Percentiles rank a stretch among this genome's conserved stretches.
Evolutionary conservation across 352 stramenopile species (phyloP).

Genomic region (Blastocystis sp.): DNA sequence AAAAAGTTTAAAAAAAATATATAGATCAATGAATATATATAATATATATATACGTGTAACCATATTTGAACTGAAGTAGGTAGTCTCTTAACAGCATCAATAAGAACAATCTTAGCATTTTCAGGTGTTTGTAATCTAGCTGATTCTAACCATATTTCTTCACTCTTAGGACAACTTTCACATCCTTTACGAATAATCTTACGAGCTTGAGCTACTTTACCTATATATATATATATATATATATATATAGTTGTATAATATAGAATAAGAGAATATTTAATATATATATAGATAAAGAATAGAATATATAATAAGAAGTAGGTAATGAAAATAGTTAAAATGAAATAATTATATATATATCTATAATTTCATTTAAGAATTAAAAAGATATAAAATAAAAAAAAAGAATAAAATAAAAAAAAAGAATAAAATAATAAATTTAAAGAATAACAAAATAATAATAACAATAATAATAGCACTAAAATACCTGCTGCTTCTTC

Average conservation of each 20-base stretch:
- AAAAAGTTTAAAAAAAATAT: too few species aligned
- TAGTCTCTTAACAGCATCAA: slow-evolving; percentile 71
- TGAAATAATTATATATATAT: too few species aligned
- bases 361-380: too few species aligned
- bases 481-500: slow-evolving; percentile 86
- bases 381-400: too few species aligned
- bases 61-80: slow-evolving; percentile 80
- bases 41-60: too few species aligned
- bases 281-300: too few species aligned
- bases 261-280: too few species aligned
- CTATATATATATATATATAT: too few species aligned
- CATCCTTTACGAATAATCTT: slow-evolving; percentile 92
- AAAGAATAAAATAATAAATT: not conserved
- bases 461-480: not conserved
- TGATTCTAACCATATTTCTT: slow-evolving; percentile 96
- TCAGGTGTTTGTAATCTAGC: slow-evolving; percentile 73
- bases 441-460: not conserved
- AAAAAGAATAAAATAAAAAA: not conserved
- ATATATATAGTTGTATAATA: too few species aligned
- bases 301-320: too few species aligned
- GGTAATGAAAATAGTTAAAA: too few species aligned
- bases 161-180: slow-evolving; percentile 73
- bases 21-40: too few species aligned
- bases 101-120: slow-evolving; percentile 84
- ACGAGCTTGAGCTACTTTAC: slow-evolving; percentile 56